A percentile compares a stretch with the other conserved stretches of the same genome.
phyloP scores from a whole-genome alignment of 257 asterid genomes.

The Ilex asprella region DNA sequence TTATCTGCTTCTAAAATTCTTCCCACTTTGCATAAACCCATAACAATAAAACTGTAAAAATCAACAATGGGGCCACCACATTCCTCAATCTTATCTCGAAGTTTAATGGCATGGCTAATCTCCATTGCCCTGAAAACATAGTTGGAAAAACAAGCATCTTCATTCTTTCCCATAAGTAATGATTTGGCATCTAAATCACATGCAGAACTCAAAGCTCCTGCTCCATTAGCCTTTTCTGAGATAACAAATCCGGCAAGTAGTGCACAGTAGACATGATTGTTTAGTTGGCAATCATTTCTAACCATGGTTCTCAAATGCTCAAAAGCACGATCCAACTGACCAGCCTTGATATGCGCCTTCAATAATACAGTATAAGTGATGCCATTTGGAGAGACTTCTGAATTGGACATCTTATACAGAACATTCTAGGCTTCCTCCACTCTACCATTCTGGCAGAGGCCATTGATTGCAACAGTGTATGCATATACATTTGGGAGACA shows the following conservation, averaged over 20 bases:
- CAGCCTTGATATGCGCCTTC: conserved; percentile 18
- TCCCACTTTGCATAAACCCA: conserved; percentile 21
- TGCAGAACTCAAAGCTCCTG: neutral
- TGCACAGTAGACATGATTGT: conserved; percentile 12
- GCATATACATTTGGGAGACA: conserved; percentile 34
- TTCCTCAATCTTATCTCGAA: conserved; percentile 11
- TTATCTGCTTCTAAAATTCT: conserved; percentile 24
- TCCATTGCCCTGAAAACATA: conserved; percentile 18
- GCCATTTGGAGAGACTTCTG: conserved; percentile 21
- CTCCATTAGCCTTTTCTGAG: neutral
- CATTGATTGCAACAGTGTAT: conserved; percentile 19
- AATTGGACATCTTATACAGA: conserved; percentile 19
- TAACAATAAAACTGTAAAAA: conserved; percentile 26
- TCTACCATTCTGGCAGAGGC: conserved; percentile 26
- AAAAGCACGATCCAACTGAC: conserved; percentile 20
- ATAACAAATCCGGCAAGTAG: conserved; percentile 20
- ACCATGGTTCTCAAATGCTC: conserved; percentile 21
- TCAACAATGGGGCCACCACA: conserved; percentile 18
- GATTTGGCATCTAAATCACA: neutral
- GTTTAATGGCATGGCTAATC: conserved; percentile 21
- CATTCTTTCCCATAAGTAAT: neutral
- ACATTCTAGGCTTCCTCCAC: conserved; percentile 24
- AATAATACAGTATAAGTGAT: conserved; percentile 13
- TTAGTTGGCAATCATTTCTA: conserved; percentile 19
- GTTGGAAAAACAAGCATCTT: neutral